Conservation (phyloP, 1,284 basidiomycete species). For the Cyathus pygmaeus region DNA sequence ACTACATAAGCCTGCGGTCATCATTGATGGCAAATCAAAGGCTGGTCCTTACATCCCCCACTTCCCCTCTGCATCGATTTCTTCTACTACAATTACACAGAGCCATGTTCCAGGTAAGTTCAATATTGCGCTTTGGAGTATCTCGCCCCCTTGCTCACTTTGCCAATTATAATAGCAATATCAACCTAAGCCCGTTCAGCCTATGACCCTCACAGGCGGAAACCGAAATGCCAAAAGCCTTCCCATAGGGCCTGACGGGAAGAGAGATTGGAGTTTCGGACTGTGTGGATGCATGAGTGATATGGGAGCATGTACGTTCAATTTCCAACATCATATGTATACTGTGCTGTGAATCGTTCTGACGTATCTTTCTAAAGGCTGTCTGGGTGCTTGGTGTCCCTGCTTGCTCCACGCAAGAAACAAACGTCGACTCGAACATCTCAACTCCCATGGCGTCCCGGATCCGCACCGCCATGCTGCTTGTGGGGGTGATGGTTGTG, state of each 20-base stretch:
- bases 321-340: background rate
- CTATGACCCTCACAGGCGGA: slow-evolving; percentile 29
- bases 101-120: too few species aligned
- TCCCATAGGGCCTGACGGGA: slow-evolving; percentile 40
- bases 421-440: slow-evolving; percentile 39
- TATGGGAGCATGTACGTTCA: slow-evolving; percentile 45
- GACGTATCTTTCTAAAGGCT: slow-evolving; percentile 22
- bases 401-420: slow-evolving; percentile 49
- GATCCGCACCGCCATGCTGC: slow-evolving; percentile 40
- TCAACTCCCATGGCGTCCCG: slow-evolving; percentile 33
- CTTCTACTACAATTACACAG: too few species aligned
- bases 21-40: too few species aligned
- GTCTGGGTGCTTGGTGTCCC: slow-evolving; percentile 49
- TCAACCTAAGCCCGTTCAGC: slow-evolving; percentile 24
- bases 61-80: too few species aligned
- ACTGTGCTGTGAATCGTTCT: background rate
- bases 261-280: slow-evolving; percentile 53
- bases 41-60: too few species aligned
- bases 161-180: too few species aligned
- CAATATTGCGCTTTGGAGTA: too few species aligned
- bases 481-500: slow-evolving; percentile 34
- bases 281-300: slow-evolving; percentile 44
- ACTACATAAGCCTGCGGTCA: too few species aligned
- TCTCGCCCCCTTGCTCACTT: too few species aligned
- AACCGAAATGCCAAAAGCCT: slow-evolving; percentile 46